Conservation (phyloP, 2,329 filamentous ascomycete species). For the Blastomyces silverae region DNA sequence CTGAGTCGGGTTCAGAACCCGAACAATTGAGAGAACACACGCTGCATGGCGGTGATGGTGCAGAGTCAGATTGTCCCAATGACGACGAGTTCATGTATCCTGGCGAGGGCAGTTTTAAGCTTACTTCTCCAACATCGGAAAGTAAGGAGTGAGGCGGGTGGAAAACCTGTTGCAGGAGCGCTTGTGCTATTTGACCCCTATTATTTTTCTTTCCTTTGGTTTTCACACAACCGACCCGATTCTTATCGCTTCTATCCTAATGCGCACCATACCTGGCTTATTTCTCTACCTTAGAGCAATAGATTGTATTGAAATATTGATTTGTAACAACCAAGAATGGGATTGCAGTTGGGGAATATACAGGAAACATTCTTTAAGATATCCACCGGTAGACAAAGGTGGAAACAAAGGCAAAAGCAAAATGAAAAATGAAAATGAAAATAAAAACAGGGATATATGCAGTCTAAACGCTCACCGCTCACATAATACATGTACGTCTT, state of each 20-base stretch:
- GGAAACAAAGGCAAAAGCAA: background rate
- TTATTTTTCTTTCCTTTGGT: background rate
- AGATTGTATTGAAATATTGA: background rate
- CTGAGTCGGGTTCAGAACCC: background rate
- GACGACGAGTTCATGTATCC: background rate
- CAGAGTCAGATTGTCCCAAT: background rate
- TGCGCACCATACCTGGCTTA: background rate
- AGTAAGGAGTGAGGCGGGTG: background rate
- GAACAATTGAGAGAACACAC: background rate
- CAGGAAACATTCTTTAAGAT: background rate
- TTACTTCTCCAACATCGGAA: background rate
- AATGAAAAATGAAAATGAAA: background rate
- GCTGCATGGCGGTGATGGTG: background rate
- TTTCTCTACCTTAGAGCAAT: background rate
- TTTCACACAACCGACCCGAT: background rate
- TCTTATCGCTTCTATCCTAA: background rate
- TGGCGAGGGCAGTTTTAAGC: background rate
- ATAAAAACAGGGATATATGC: background rate
- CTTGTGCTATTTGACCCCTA: background rate
- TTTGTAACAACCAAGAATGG: background rate
- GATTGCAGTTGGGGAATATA: background rate
- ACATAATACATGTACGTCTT: background rate
- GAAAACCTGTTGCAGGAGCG: background rate
- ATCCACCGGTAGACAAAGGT: background rate
- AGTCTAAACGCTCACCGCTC: constrained; percentile 1